Evolutionary conservation across 441 rosid species (phyloP), one percentile per base, ranked within the genome.

Genomic region (Adansonia madagascariensis): DNA sequence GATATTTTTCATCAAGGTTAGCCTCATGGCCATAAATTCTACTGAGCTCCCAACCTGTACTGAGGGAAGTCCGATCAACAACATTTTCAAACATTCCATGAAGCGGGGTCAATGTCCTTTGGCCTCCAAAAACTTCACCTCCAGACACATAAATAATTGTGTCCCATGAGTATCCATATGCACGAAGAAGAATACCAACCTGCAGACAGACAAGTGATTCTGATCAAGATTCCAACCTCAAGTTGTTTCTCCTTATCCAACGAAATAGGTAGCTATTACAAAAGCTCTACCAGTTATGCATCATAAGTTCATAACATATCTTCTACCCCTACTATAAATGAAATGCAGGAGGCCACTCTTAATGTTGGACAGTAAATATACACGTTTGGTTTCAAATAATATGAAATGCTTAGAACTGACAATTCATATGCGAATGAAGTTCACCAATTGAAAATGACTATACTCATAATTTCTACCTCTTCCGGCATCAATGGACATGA

Each of bases 111-210:
- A 92, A 62, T 24, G 89, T 91, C 86, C 99, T 89, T 77, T 96
- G 99, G 80, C 99, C 99, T 5, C 97, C 99, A 82, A 94, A 92
- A 15, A 94, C 94, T 86, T 96, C 99, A 75, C 98, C 99, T 2
- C 99, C 97, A 0, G 99, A 85, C 6, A 96, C 91, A 62, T 94
- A 96, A 71, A 96, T 86, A 49, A 91, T 85, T 1, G 97, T 92
- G 82, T 94, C 98, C 91, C 94, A 86, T 22, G 97, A 75, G 82
- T 92, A 94, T 71, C 98, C 99, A 53, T 92, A 90, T 75, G 97
- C 99, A 74, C 98, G 91, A 81, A 96, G 92, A 81, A 96, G 93
- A 83, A 96, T 90, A 49, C 98, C 98, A 81, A 96, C 91, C 97
- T 92, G 85, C 14, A 62, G 65, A 81, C 59, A 71, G 53, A 55